Evolutionary conservation across 2,329 filamentous ascomycete genomes (phyloP).

Genomic region (Fusarium buharicum): DNA sequence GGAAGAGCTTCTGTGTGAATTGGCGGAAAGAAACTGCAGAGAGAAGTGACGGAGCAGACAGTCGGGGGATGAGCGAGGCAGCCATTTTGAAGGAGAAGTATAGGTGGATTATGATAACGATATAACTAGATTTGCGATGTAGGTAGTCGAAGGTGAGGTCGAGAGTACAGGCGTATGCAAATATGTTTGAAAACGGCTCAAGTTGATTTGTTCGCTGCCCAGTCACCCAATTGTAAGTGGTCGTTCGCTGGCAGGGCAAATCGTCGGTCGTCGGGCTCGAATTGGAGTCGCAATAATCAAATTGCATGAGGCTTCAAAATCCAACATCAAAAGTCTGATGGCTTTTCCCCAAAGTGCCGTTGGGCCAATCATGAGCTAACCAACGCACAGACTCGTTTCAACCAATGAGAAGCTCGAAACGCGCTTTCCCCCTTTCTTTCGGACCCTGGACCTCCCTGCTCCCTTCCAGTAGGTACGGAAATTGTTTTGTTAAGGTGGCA

Average conservation of each 20-base stretch:
- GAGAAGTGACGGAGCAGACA: slow-evolving; percentile 56
- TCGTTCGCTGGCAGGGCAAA: slow-evolving; percentile 7
- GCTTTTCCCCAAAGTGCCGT: slow-evolving; percentile 43
- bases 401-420: slow-evolving; percentile 48
- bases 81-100: slow-evolving; percentile 56
- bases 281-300: slow-evolving; percentile 37
- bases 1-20: slow-evolving; percentile 60
- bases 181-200: background rate
- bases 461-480: slow-evolving; percentile 54
- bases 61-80: slow-evolving; percentile 66
- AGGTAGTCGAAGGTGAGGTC: slow-evolving; percentile 7
- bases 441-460: slow-evolving; percentile 50
- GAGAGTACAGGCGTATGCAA: background rate
- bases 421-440: slow-evolving; percentile 57
- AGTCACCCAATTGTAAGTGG: slow-evolving; percentile 14
- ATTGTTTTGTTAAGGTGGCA: slow-evolving; percentile 60
- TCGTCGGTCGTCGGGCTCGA: slow-evolving; percentile 27
- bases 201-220: background rate
- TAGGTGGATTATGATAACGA: slow-evolving; percentile 20
- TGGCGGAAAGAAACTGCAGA: slow-evolving; percentile 58
- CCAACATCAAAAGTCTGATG: slow-evolving; percentile 48
- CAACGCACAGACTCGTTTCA: slow-evolving; percentile 43
- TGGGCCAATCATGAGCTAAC: slow-evolving; percentile 48
- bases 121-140: slow-evolving; percentile 18
- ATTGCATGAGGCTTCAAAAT: slow-evolving; percentile 41